Percentiles rank a stretch among this genome's conserved stretches.
Evolutionary conservation across 148 eudicot species (phyloP).

Genomic region (Drosera capensis): DNA sequence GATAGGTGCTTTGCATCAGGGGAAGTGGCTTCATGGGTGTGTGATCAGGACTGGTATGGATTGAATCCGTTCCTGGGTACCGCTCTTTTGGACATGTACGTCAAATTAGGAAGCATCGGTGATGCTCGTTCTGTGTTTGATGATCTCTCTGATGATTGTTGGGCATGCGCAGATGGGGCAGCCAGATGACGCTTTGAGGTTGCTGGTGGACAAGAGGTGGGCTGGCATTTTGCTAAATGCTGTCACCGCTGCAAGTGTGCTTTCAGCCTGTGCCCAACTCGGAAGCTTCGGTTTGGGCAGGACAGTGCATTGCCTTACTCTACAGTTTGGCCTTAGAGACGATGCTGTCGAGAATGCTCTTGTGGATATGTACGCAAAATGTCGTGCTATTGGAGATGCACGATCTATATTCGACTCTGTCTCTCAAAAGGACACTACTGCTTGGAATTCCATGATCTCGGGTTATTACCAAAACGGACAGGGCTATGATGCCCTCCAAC

Average conservation of each 20-base stretch:
- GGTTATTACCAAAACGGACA: conserved; percentile 55
- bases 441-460: conserved; percentile 75
- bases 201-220: conserved; percentile 39
- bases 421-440: conserved; percentile 30
- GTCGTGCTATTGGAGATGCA: conserved; percentile 31
- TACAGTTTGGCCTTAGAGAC: conserved; percentile 42
- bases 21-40: conserved; percentile 79
- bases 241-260: conserved; percentile 45
- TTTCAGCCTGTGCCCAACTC: conserved; percentile 61
- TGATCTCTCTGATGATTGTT: conserved; percentile 48
- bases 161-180: conserved; percentile 54
- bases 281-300: conserved; percentile 35
- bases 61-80: conserved; percentile 34
- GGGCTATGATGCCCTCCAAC: conserved; percentile 28
- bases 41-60: conserved; percentile 19
- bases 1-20: conserved; percentile 77
- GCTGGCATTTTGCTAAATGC: conserved; percentile 31
- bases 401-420: conserved; percentile 35
- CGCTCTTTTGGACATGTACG: conserved; percentile 64
- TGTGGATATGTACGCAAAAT: conserved; percentile 73
- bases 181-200: conserved; percentile 35
- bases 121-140: conserved; percentile 49
- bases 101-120: conserved; percentile 33
- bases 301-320: conserved; percentile 36
- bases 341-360: conserved; percentile 45